Conservation (phyloP, 345 rosid species). For the Arabidopsis suecica region DNA sequence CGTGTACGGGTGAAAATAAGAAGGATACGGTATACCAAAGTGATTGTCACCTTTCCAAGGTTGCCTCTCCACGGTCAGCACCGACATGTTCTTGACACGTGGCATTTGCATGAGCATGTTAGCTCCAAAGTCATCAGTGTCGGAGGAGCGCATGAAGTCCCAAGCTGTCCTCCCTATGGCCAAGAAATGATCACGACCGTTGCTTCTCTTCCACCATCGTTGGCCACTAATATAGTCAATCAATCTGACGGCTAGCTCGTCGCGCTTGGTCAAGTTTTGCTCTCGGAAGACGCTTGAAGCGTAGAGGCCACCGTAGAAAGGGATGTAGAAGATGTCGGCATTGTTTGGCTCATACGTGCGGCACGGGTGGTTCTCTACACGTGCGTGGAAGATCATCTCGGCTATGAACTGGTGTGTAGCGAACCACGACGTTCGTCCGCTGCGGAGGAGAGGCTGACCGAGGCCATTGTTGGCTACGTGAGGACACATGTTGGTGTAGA, state of each 20-base stretch:
- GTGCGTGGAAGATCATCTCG: conserved; percentile 58
- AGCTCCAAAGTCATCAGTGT: conserved; percentile 57
- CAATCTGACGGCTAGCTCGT: conserved; percentile 44
- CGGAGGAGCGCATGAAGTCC: conserved; percentile 54
- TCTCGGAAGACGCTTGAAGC: conserved; percentile 61
- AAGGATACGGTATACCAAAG: conserved; percentile 67
- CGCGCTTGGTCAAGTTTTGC: conserved; percentile 51
- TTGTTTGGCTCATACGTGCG: conserved; percentile 56
- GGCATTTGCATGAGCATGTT: conserved; percentile 59
- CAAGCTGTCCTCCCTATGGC: conserved; percentile 60
- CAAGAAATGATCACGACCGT: conserved; percentile 67
- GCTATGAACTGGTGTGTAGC: conserved; percentile 61
- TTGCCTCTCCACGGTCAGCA: conserved; percentile 58
- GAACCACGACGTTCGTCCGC: conserved; percentile 28
- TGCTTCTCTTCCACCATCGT: conserved; percentile 56
- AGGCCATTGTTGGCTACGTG: conserved; percentile 53
- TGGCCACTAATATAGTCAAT: conserved; percentile 38
- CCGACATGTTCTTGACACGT: conserved; percentile 56
- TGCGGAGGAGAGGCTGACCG: conserved; percentile 49
- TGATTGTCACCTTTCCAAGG: conserved; percentile 54
- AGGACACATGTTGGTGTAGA: conserved; percentile 64
- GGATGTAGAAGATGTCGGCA: conserved; percentile 58
- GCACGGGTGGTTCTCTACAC: conserved; percentile 56
- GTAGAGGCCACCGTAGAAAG: conserved; percentile 63
- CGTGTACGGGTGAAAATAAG: conserved; percentile 65